Evolutionary conservation across 2,329 filamentous ascomycete genomes (phyloP).

Genomic region (Paramyrothecium roridum): DNA sequence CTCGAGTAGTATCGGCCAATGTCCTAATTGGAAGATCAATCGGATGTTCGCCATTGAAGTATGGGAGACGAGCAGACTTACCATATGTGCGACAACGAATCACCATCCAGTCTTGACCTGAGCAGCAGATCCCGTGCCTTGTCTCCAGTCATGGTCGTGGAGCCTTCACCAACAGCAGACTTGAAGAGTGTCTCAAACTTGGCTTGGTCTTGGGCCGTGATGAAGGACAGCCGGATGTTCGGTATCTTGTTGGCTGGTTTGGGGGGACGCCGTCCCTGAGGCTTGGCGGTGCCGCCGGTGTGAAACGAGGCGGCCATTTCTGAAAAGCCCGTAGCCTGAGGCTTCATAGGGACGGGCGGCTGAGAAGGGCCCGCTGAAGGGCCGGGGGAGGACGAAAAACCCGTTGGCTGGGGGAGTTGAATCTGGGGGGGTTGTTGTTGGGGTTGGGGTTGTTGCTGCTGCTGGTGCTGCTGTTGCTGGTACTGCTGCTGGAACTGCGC

Average conservation of each 20-base stretch:
- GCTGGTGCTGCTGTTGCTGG: constrained; percentile 49
- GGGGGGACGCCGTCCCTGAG: constrained; percentile 44
- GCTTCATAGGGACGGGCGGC: constrained; percentile 58
- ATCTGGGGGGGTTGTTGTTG: constrained; percentile 19
- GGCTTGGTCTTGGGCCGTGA: constrained; percentile 88
- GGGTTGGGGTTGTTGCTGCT: constrained; percentile 34
- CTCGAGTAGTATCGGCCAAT: constrained; percentile 91
- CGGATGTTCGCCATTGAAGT: too few species aligned
- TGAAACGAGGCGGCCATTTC: constrained; percentile 68
- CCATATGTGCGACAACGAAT: constrained; percentile 91
- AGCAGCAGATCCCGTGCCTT: constrained; percentile 87
- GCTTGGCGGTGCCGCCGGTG: constrained; percentile 40
- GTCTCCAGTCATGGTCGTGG: constrained; percentile 86
- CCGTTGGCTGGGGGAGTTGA: constrained; percentile 39
- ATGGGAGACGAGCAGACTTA: constrained; percentile 32
- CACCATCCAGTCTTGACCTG: constrained; percentile 82
- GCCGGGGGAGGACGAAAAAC: constrained; percentile 45
- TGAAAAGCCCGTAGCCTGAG: constrained; percentile 63
- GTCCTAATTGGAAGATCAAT: constrained; percentile 53
- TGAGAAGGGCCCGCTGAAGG: constrained; percentile 44
- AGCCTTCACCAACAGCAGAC: constrained; percentile 80
- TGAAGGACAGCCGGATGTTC: constrained; percentile 91
- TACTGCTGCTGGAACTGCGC: constrained; percentile 59
- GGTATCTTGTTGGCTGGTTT: constrained; percentile 71
- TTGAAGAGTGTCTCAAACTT: constrained; percentile 99